Evolutionary conservation across 176 grass and related monocot genomes (phyloP).

Genomic region (Dendrocalamus sinicus): DNA sequence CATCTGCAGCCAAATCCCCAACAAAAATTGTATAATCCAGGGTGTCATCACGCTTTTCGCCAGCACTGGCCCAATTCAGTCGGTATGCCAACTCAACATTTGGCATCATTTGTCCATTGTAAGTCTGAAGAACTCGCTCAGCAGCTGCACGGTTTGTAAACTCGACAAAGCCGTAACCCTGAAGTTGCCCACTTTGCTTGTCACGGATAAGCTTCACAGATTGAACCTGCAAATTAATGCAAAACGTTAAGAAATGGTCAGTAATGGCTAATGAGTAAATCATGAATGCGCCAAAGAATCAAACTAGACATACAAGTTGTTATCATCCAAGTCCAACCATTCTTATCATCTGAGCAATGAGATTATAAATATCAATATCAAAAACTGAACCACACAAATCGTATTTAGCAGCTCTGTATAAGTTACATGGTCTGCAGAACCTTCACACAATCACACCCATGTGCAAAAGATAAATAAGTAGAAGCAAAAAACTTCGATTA

Average conservation of each 20-base stretch:
- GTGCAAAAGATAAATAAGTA: not conserved
- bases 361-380: not conserved
- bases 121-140: conserved; percentile 74
- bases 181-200: conserved; percentile 75
- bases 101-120: conserved; percentile 90
- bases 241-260: conserved; percentile 15
- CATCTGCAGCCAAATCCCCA: conserved; percentile 93
- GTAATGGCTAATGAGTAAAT: not conserved
- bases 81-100: conserved; percentile 75
- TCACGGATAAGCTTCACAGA: conserved; percentile 89
- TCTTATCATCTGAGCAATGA: not conserved
- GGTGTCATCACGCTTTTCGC: conserved; percentile 85
- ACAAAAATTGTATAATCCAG: conserved; percentile 93
- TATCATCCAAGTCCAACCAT: not conserved
- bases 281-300: not conserved
- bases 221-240: conserved; percentile 55
- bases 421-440: conserved; percentile 17
- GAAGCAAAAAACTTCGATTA: not conserved
- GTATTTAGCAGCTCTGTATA: not conserved
- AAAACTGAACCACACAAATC: not conserved
- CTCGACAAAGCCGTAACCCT: conserved; percentile 96
- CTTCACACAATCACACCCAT: not conserved
- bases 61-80: conserved; percentile 93
- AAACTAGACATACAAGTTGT: not conserved
- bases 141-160: conserved; percentile 75